Evolutionary conservation across 305 asterid species (phyloP).

Genomic region (Solanum aculeatissimum): DNA sequence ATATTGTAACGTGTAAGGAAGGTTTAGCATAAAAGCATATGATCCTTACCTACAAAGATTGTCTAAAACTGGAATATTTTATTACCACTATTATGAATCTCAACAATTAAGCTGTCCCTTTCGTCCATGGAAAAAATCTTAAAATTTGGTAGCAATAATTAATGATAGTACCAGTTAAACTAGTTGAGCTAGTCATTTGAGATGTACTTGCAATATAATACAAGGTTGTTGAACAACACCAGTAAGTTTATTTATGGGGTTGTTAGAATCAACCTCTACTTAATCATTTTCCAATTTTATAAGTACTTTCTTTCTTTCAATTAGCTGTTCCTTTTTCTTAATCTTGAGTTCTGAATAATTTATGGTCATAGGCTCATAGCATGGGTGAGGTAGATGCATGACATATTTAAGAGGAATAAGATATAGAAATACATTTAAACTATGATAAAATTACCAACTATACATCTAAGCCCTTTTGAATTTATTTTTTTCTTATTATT

Average conservation of each 20-base stretch:
- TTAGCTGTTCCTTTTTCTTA: background rate
- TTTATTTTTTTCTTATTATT: no score
- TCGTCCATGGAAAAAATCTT: background rate
- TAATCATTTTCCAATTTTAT: background rate
- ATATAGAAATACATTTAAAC: background rate
- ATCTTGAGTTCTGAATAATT: background rate
- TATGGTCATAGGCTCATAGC: background rate
- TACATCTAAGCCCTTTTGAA: no score
- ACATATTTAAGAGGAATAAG: background rate
- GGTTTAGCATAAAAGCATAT: background rate
- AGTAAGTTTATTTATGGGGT: background rate
- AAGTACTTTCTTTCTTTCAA: background rate
- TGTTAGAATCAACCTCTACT: background rate
- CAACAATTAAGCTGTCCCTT: background rate
- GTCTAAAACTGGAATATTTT: background rate
- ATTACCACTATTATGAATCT: background rate
- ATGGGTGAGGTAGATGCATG: background rate
- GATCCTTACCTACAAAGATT: background rate
- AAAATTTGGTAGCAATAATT: background rate
- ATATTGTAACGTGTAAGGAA: background rate
- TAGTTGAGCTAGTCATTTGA: background rate
- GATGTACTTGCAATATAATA: background rate
- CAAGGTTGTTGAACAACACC: background rate
- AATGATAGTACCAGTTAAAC: background rate
- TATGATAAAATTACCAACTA: background rate